These are phyloP conservation scores for Yarrowia deformans DNA, from an alignment of 805 yeast genomes.

Conservation along the genomic window DNA sequence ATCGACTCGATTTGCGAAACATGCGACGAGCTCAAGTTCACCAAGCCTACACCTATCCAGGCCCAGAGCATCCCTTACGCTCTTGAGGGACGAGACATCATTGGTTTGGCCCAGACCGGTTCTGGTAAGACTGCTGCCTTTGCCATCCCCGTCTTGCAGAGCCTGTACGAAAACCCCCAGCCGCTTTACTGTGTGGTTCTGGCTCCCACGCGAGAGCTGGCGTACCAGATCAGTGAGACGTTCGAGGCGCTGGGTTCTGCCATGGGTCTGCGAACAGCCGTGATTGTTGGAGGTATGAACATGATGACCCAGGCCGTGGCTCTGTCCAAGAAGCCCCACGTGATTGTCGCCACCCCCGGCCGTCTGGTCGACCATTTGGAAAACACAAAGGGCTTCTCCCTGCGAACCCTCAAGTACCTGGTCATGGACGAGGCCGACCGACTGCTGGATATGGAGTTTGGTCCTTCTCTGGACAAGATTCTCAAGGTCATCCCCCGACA, in stretches of 20 bases:
- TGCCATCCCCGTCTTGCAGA: conserved; percentile 92
- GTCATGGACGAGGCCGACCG: conserved; percentile 99
- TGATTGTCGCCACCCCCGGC: conserved; percentile 53
- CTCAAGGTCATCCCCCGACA: conserved; percentile 83
- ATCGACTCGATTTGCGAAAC: conserved; percentile 68
- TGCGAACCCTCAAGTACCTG: conserved; percentile 77
- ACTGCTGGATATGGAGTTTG: conserved; percentile 93
- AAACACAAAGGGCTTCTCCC: conserved; percentile 85
- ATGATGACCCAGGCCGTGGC: conserved; percentile 98
- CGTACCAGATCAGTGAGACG: conserved; percentile 79
- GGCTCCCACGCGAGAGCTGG: conserved; percentile 71
- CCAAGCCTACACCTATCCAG: conserved; percentile 93
- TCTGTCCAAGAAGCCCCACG: conserved; percentile 90
- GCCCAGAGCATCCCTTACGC: conserved; percentile 91
- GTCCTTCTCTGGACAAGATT: conserved; percentile 89
- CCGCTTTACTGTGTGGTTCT: conserved; percentile 89
- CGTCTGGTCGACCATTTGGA: conserved; percentile 92
- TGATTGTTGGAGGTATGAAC: conserved; percentile 97
- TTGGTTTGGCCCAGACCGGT: conserved; percentile 97
- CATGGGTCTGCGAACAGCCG: conserved; percentile 90
- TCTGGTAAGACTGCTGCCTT: conserved; percentile 99
- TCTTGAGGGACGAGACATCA: conserved; percentile 86
- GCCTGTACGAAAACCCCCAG: conserved; percentile 85
- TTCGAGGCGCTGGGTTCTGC: conserved; percentile 90
- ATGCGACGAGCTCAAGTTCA: conserved; percentile 73